Base-by-base conservation (phyloP, 768 basidiomycete species). In the Kwoniella botswanensis region DNA sequence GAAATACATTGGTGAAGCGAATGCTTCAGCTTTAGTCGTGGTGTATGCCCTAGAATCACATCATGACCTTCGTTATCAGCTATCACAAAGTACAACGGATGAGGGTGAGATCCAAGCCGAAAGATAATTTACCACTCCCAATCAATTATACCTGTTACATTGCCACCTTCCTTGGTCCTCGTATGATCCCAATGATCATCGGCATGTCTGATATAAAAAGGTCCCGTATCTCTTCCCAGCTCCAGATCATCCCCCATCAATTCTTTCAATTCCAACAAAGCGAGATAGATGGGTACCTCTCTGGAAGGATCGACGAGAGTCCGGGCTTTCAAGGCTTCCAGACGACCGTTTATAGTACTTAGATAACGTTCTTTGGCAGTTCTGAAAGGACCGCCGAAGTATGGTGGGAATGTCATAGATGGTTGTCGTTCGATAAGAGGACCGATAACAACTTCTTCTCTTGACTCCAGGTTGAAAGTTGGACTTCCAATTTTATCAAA, bases 161-260 rank as follows among this genome's bases (percentile, higher is more conserved):
- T 29, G 4, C 56, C 57, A 13, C 43, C 21, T 11, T 35, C 50
- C 13, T 60, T 44, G 2, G 60, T 22, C 24, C 59, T 22, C 24
- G 56, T 21, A 58, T 73, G 71, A 62, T 73, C 71, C 4, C 62
- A 62, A 44, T 62, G 68, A 29, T 61, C 64, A 55, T 72, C 71
- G 9, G 26, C 71, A 61, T 72, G 71, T 43, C 53, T 68, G n/a
- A 72, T 64, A 29, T 64, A 72, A 7, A 42, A 70, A 22, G 67
- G 59, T 26, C 61, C 62, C 1, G 18, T 10, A n/a, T 58, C 68
- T 13, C 58, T 54, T 13, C 54, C 35, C 65, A 52, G 35, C 3
- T 41, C 65, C 1, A 17, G 24, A 29, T 18, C 52, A 17, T 42
- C 1, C 12, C n/a, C 54, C 4, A 66, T 55, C 22, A 64, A 24